Percentiles rank a stretch among this genome's conserved stretches.
These are phyloP conservation scores for Podospora australis DNA, from an alignment of 495 filamentous ascomycete genomes.

Conservation along the genomic window DNA sequence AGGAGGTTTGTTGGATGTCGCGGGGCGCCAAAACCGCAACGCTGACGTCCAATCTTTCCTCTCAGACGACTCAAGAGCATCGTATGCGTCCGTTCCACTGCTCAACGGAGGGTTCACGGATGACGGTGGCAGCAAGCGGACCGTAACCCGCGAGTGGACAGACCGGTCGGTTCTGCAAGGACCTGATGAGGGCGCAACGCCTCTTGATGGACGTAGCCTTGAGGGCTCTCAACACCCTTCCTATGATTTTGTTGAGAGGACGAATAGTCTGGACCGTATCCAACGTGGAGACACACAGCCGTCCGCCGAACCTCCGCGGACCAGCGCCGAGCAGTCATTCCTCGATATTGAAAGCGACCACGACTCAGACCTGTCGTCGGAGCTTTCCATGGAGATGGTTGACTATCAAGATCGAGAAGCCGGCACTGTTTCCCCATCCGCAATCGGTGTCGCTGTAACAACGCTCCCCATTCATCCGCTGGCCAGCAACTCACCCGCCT, in stretches of 20 bases:
- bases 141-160: conserved; percentile 37
- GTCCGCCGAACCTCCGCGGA: conserved; percentile 3
- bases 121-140: conserved; percentile 36
- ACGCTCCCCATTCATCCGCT: conserved; percentile 59
- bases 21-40: conserved; percentile 10
- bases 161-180: conserved; percentile 39
- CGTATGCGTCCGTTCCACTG: conserved; percentile 71
- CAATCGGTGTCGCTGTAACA: conserved; percentile 39
- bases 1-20: conserved; percentile 19
- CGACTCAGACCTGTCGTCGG: conserved; percentile 72
- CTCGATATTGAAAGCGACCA: conserved; percentile 62
- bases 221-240: conserved; percentile 34
- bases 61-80: conserved; percentile 46
- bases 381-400: conserved; percentile 65
- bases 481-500: conserved; percentile 23
- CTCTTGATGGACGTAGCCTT: conserved; percentile 26
- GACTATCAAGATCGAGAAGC: conserved; percentile 41
- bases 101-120: conserved; percentile 67
- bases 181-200: conserved; percentile 23
- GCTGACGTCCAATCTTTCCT: conserved; percentile 39
- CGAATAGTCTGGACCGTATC: conserved; percentile 37
- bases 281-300: conserved; percentile 20
- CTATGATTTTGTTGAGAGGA: conserved; percentile 44
- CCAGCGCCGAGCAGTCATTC: conserved; percentile 51
- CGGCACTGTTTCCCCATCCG: conserved; percentile 21